These are phyloP conservation scores for Mycocentrospora acerina DNA, from an alignment of 2,329 filamentous ascomycete species.

Conservation along the genomic window DNA sequence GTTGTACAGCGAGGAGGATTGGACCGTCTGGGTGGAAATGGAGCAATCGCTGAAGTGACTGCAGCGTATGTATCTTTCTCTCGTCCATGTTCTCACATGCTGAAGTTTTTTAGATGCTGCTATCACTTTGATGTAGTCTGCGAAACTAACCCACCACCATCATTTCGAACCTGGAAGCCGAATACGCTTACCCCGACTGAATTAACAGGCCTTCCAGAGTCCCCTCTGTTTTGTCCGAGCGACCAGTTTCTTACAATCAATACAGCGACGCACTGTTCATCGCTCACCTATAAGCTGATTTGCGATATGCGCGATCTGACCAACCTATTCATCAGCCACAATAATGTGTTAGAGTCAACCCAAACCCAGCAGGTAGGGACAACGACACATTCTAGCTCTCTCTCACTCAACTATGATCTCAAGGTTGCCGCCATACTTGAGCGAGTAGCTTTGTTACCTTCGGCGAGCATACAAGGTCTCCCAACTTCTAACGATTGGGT, in stretches of 20 bases:
- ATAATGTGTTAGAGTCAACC: constrained; percentile 1
- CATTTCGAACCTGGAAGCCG: constrained; percentile 18
- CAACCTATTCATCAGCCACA: constrained; percentile 25
- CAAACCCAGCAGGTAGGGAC: constrained; percentile 7
- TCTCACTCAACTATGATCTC: constrained; percentile 12
- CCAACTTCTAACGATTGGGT: constrained; percentile 29
- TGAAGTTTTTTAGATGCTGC: constrained; percentile 20
- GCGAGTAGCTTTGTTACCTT: constrained; percentile 20
- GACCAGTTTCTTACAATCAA: constrained; percentile 20
- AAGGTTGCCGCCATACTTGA: constrained; percentile 16
- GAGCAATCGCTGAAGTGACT: constrained; percentile 19
- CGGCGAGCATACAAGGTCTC: constrained; percentile 22
- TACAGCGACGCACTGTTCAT: constrained; percentile 23
- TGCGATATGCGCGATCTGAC: constrained; percentile 37
- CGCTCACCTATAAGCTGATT: constrained; percentile 24
- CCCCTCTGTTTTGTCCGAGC: constrained; percentile 35
- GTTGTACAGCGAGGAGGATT: constrained; percentile 28
- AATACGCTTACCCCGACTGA: constrained; percentile 1
- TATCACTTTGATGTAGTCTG: constrained; percentile 32
- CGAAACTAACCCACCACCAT: constrained; percentile 20
- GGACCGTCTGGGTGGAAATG: constrained; percentile 10
- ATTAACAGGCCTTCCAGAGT: constrained; percentile 28
- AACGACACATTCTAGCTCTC: not conserved
- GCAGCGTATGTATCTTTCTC: constrained; percentile 21
- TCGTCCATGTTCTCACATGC: not conserved